Evolutionary conservation across 2,329 filamentous ascomycete genomes (phyloP).

Genomic region (Microdochium trichocladiopsis): DNA sequence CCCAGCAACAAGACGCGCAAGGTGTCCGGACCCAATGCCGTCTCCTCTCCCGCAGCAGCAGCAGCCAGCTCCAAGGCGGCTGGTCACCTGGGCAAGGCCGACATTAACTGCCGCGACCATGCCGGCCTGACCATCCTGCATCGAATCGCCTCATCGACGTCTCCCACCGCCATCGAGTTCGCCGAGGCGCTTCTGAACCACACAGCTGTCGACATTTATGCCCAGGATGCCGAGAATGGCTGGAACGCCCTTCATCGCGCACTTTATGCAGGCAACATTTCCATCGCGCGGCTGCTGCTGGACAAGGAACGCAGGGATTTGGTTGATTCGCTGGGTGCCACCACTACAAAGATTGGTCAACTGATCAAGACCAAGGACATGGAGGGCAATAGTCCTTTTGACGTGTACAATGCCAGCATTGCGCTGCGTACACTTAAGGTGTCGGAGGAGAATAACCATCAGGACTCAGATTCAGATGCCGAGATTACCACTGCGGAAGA

Average conservation of each 20-base stretch:
- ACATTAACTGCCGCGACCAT: constrained; percentile 80
- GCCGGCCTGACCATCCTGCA: constrained; percentile 78
- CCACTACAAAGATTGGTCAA: constrained; percentile 57
- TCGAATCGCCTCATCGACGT: constrained; percentile 71
- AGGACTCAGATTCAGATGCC: constrained; percentile 47
- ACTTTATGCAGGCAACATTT: constrained; percentile 82
- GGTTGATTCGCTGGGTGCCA: constrained; percentile 50
- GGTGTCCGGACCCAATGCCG: constrained; percentile 31
- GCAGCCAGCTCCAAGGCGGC: constrained; percentile 37
- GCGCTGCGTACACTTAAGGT: constrained; percentile 60
- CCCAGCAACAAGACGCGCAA: constrained; percentile 42
- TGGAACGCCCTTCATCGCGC: constrained; percentile 94
- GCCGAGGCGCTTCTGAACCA: constrained; percentile 75
- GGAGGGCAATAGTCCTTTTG: constrained; percentile 91
- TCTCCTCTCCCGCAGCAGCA: constrained; percentile 25
- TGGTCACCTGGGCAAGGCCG: constrained; percentile 43
- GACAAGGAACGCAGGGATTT: constrained; percentile 66
- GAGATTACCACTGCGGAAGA: constrained; percentile 36
- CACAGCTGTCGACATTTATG: constrained; percentile 76
- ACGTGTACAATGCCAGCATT: constrained; percentile 85
- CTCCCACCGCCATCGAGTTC: constrained; percentile 63
- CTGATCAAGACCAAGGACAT: constrained; percentile 93
- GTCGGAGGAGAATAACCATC: constrained; percentile 17
- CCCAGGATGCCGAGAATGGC: constrained; percentile 83
- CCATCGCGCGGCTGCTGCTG: constrained; percentile 76